A percentile compares a stretch with the other conserved stretches of the same genome.
Conservation (phyloP, 176 grass and related monocot species). For the Eleusine indica region DNA sequence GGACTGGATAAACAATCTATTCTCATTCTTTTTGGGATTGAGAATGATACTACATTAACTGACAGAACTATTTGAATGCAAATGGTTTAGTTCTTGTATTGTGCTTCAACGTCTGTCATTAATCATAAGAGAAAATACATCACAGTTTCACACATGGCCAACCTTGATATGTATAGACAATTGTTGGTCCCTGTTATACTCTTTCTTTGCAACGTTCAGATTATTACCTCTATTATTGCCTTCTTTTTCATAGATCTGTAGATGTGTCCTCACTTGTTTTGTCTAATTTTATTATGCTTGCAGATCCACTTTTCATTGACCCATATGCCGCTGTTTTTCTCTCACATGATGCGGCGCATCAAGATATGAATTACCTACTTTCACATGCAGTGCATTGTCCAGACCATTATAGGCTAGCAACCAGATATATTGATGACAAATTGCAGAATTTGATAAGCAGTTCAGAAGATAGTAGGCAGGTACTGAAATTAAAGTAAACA, state of each 20-base stretch:
- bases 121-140: conserved; percentile 17
- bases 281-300: conserved; percentile 31
- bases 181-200: background rate
- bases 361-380: conserved; percentile 34
- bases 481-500: conserved; percentile 49
- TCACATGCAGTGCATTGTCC: conserved; percentile 31
- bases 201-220: background rate
- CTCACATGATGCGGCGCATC: conserved; percentile 42
- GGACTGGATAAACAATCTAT: background rate
- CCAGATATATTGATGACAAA: conserved; percentile 88
- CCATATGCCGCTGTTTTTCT: conserved; percentile 78
- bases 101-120: background rate
- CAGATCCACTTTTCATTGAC: conserved; percentile 93
- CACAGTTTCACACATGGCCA: background rate
- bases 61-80: background rate
- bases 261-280: background rate
- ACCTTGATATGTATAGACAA: background rate
- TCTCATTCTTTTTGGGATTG: background rate
- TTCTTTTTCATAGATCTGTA: conserved; percentile 4
- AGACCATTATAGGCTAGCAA: conserved; percentile 64
- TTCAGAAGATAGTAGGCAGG: conserved; percentile 78
- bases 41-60: background rate
- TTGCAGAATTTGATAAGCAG: conserved; percentile 53
- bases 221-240: background rate
- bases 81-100: background rate